Conservation (phyloP, 139 green algal genomes). For the Chlorella sp. region DNA sequence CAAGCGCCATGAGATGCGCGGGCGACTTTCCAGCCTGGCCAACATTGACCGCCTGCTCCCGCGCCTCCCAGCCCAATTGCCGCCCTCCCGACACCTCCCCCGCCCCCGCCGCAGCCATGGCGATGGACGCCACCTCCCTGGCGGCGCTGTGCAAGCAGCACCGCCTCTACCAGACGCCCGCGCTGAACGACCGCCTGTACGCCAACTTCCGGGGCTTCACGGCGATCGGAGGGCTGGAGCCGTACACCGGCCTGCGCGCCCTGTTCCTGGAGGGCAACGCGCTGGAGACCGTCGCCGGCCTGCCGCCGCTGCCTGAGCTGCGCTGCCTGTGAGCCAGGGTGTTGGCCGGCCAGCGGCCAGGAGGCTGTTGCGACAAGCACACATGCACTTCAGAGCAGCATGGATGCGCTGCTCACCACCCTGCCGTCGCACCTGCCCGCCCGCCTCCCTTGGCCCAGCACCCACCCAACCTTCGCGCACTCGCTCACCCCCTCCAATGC, state of each 20-base stretch:
- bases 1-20: neutral
- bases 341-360: no score
- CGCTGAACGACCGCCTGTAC: constrained; percentile 92
- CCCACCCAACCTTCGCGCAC: neutral
- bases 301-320: constrained; percentile 80
- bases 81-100: no score
- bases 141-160: constrained; percentile 79
- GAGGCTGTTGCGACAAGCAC: no score
- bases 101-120: constrained; percentile 31
- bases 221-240: constrained; percentile 71
- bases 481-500: neutral
- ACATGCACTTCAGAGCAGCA: no score
- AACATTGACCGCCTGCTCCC: no score
- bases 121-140: constrained; percentile 74
- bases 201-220: constrained; percentile 88
- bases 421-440: neutral
- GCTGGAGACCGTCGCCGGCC: constrained; percentile 74
- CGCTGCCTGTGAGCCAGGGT: constrained; percentile 78
- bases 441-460: neutral
- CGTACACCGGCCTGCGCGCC: constrained; percentile 81
- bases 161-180: constrained; percentile 79
- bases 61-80: no score
- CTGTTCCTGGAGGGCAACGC: constrained; percentile 93
- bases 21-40: neutral
- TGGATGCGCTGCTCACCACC: neutral